phyloP scores from a whole-genome alignment of 1,284 basidiomycete genomes.

The Puccinia horiana region DNA sequence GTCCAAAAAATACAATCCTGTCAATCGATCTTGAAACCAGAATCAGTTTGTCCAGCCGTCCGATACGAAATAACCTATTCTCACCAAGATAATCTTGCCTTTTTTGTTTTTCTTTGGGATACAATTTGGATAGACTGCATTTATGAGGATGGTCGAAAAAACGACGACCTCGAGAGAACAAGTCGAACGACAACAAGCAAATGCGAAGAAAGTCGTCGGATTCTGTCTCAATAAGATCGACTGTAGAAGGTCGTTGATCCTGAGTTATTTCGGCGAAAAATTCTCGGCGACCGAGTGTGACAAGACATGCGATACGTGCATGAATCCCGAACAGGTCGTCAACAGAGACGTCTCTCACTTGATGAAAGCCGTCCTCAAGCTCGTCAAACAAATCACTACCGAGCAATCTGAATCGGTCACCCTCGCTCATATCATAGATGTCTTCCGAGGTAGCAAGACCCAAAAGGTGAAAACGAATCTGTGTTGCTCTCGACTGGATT shows the following conservation, averaged over 20 bases:
- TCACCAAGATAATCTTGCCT: not conserved
- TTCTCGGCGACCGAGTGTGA: slow-evolving; percentile 67
- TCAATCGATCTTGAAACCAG: not conserved
- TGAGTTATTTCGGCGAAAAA: slow-evolving; percentile 70
- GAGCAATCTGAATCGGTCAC: slow-evolving; percentile 54
- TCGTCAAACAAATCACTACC: slow-evolving; percentile 62
- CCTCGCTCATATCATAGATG: slow-evolving; percentile 63
- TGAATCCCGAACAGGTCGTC: slow-evolving; percentile 60
- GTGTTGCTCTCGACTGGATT: not conserved
- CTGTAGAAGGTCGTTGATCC: slow-evolving; percentile 81
- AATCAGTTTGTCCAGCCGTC: not conserved
- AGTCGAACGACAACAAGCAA: slow-evolving; percentile 66
- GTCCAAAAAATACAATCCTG: not conserved
- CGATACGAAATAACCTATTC: not conserved
- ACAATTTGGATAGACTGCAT: slow-evolving; percentile 31
- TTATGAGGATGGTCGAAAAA: slow-evolving; percentile 64
- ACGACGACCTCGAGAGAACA: slow-evolving; percentile 63
- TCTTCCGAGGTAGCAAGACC: slow-evolving; percentile 68
- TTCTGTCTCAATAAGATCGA: slow-evolving; percentile 81
- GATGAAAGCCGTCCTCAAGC: slow-evolving; percentile 63
- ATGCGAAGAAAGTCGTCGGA: slow-evolving; percentile 66
- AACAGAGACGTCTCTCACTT: slow-evolving; percentile 65
- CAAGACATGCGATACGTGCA: slow-evolving; percentile 74
- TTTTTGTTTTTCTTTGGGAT: not conserved
- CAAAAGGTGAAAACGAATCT: slow-evolving; percentile 56